A percentile compares a stretch with the other conserved stretches of the same genome.
Conservation (phyloP, 106 monocot genomes). For the Dendrobium catenatum region DNA sequence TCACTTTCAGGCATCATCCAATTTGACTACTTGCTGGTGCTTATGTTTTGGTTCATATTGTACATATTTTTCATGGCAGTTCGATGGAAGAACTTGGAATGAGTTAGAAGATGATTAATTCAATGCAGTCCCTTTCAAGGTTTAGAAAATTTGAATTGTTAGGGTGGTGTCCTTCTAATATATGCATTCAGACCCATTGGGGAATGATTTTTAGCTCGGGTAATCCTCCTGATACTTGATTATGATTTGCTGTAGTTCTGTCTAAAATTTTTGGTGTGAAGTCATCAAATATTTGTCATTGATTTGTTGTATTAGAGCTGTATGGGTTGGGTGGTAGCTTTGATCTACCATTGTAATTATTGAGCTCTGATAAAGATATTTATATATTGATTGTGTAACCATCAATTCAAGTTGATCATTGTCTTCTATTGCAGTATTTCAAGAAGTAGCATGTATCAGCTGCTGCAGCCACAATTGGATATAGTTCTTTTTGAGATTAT, state of each 20-base stretch:
- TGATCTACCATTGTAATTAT: not conserved
- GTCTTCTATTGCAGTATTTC: constrained; percentile 57
- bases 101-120: not conserved
- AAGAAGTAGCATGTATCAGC: constrained; percentile 72
- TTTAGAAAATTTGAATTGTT: not conserved
- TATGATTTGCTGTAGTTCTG: not conserved
- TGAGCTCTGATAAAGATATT: not conserved
- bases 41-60: not conserved
- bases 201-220: not conserved
- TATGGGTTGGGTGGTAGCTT: not conserved
- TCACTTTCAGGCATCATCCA: not conserved
- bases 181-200: not conserved
- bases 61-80: not conserved
- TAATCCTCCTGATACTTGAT: not conserved
- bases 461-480: constrained; percentile 80
- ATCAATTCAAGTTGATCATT: not conserved
- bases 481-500: constrained; percentile 91
- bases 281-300: not conserved
- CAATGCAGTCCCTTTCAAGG: not conserved
- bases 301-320: not conserved
- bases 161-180: not conserved
- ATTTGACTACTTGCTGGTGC: not conserved
- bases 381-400: not conserved
- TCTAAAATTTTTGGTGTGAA: not conserved
- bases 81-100: not conserved